Evolutionary conservation across 2,329 filamentous ascomycete genomes (phyloP), one percentile per base, ranked within the genome.

Genomic region (Exophiala aquamarina): DNA sequence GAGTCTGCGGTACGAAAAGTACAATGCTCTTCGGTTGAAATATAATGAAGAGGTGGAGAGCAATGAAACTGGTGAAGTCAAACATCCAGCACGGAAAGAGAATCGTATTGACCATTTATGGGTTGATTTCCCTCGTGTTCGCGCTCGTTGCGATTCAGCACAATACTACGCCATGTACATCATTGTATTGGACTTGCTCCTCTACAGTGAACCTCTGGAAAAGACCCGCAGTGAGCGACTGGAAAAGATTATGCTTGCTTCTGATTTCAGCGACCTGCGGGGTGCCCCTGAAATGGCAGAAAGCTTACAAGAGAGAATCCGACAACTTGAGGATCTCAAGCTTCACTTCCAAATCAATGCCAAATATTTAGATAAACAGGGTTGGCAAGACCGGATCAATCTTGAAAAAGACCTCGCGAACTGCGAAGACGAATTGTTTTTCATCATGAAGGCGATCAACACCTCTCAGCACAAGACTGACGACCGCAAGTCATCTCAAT

Each of bases 391-490:
- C 63, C 82, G 90, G 26, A 76, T 96, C 49, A 73, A 84, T n/a
- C 78, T 99, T 34, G 93, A 98, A 63, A 85, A 87, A 41, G 93
- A 98, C 63, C 74, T 98, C 41, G 82, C 89, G 8, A 83, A 83
- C 15, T 96, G 89, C 61, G 93, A 97, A 66, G 93, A 98, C 61
- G 94, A 99, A 67, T 71, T 99, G 7, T 99, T 98, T 76, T 98
- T 98, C 71, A 87, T 98, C 75, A 97, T 98, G 93, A 97, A 98
- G 62, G 94, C 93, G 31, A 98, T 98, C 64, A 98, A 93, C 1
- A 94, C 90, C 2, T 94, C 92, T 4, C 93, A 98, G 68, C 79
- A 90, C 50, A 93, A 91, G 64, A 84, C 83, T 54, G 83, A 86
- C 41, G 89, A 95, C 50, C 80, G 79, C 37, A 69, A 70, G 29